Conservation (phyloP, 2,329 filamentous ascomycete genomes). For the Huntiella abstrusa region DNA sequence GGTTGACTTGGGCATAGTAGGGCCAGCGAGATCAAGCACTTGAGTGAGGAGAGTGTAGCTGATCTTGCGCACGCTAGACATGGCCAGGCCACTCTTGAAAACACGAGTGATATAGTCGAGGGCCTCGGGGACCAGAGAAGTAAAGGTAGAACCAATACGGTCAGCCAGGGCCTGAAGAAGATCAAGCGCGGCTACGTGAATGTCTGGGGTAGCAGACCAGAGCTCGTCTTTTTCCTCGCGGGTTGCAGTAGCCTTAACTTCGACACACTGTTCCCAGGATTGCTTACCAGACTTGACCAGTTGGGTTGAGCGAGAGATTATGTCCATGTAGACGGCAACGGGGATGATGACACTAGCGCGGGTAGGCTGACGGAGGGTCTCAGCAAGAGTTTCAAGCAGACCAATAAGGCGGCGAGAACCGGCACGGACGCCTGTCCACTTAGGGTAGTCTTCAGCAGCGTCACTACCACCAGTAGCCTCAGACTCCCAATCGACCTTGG, state of each 20-base stretch:
- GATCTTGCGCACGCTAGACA: conserved; percentile 35
- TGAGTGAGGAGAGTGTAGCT: conserved; percentile 40
- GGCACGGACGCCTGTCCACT: conserved; percentile 56
- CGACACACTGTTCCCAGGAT: conserved; percentile 30
- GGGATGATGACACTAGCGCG: conserved; percentile 47
- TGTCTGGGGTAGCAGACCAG: conserved; percentile 50
- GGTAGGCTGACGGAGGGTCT: conserved; percentile 45
- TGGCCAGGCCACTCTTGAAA: conserved; percentile 38
- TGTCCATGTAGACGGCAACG: conserved; percentile 46
- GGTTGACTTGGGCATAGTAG: conserved; percentile 44
- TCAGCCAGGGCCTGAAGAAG: conserved; percentile 38
- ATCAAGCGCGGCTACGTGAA: conserved; percentile 53
- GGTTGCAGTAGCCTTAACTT: conserved; percentile 52
- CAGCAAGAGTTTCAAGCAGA: conserved; percentile 44
- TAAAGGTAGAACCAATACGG: conserved; percentile 37
- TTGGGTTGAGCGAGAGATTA: conserved; percentile 50
- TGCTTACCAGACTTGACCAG: conserved; percentile 35
- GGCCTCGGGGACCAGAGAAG: conserved; percentile 42
- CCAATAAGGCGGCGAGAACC: conserved; percentile 51
- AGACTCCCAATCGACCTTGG: conserved; percentile 25
- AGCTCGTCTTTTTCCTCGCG: conserved; percentile 69
- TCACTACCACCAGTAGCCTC: conserved; percentile 29
- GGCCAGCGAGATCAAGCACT: conserved; percentile 43
- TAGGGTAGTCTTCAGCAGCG: conserved; percentile 32
- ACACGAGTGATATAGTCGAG: conserved; percentile 56